These are phyloP conservation scores for Tilletia walkeri DNA, from an alignment of 1,284 basidiomycete genomes.

Conservation along the genomic window DNA sequence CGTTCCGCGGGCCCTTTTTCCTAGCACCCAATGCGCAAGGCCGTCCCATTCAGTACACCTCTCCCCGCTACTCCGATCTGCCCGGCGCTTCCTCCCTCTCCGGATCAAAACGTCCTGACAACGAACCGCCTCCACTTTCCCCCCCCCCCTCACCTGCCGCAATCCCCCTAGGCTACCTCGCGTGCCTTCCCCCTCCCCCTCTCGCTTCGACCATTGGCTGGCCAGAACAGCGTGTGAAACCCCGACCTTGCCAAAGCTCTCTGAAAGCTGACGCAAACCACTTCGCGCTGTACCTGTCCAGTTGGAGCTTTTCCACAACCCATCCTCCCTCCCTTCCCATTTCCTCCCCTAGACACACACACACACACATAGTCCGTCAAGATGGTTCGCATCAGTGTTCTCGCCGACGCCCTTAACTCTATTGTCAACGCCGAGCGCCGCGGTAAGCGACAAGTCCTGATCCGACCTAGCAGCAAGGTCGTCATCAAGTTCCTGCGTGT, in stretches of 20 bases:
- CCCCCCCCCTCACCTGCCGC: no score
- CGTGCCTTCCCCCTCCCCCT: neutral
- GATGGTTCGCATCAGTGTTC: conserved; percentile 55
- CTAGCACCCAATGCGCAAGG: no score
- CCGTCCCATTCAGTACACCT: no score
- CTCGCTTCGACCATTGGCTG: conserved; percentile 18
- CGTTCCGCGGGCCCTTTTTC: no score
- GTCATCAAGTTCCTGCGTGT: conserved; percentile 56
- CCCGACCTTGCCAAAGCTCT: neutral
- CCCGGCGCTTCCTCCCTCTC: no score
- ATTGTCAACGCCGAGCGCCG: conserved; percentile 57
- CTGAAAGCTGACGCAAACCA: conserved; percentile 4
- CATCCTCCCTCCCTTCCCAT: conserved; percentile 24
- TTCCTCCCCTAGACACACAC: conserved; percentile 23
- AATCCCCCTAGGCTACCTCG: no score
- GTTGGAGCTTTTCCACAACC: conserved; percentile 19
- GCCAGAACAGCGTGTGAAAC: conserved; percentile 23
- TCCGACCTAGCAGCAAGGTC: conserved; percentile 56
- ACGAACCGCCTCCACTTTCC: no score
- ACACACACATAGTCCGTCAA: conserved; percentile 38
- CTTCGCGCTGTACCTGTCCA: conserved; percentile 23
- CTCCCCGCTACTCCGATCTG: no score
- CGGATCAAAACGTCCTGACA: no score
- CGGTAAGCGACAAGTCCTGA: conserved; percentile 55
- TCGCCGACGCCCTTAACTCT: conserved; percentile 56